Conservation (phyloP, 306 rosid genomes). For the Pterocarpus santalinus region DNA sequence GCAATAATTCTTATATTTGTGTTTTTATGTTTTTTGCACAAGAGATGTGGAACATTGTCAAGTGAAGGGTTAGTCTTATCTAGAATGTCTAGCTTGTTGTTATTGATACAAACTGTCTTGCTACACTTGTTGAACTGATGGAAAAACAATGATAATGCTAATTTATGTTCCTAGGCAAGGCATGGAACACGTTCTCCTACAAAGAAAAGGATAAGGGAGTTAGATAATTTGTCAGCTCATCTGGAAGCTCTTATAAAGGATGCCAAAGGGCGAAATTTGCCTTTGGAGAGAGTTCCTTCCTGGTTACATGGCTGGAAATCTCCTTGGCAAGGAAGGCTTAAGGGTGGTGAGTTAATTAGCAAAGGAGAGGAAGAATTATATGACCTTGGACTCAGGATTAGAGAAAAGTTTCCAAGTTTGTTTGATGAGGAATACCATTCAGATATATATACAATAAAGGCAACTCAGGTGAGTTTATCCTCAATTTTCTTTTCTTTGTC, state of each 20-base stretch:
- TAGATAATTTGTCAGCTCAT: conserved; percentile 63
- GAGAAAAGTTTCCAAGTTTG: conserved; percentile 72
- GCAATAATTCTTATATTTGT: neutral
- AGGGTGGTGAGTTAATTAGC: conserved; percentile 75
- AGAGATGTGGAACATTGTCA: neutral
- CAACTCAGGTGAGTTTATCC: conserved; percentile 74
- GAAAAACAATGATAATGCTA: conserved; percentile 25
- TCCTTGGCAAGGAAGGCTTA: conserved; percentile 86
- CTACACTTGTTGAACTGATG: neutral
- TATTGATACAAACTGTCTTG: conserved; percentile 15
- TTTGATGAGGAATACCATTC: conserved; percentile 89
- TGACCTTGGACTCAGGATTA: conserved; percentile 72
- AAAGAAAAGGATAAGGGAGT: conserved; percentile 74
- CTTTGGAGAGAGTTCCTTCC: conserved; percentile 67
- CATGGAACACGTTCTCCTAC: conserved; percentile 97
- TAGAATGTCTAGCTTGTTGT: conserved; percentile 21
- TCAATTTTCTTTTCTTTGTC: neutral
- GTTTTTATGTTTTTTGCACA: conserved; percentile 6
- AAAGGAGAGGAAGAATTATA: conserved; percentile 87
- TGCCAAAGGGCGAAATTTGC: conserved; percentile 58
- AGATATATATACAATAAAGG: conserved; percentile 73
- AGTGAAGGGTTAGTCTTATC: conserved; percentile 22
- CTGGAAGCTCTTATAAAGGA: conserved; percentile 62
- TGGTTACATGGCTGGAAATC: conserved; percentile 87
- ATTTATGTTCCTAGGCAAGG: conserved; percentile 72